Base-by-base conservation (phyloP, 2,329 filamentous ascomycete species). In the Monosporascus cannonballus region DNA sequence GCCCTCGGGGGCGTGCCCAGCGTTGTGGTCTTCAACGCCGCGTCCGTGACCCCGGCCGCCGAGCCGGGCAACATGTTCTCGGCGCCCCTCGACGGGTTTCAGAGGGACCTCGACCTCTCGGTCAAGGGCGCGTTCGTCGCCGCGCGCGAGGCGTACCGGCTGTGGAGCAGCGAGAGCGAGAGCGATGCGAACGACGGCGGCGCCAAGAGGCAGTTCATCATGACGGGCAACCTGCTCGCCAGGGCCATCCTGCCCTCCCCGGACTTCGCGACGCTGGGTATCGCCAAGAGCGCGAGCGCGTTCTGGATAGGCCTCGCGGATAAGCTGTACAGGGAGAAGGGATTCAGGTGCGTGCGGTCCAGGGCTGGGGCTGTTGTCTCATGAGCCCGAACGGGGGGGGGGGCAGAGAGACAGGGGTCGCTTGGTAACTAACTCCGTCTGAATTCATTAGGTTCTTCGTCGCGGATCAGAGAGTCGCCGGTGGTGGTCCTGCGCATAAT, bases 1-100 rank as follows among this genome's bases (percentile, higher is more conserved):
- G 18, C 38, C 11, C 2, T 50, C n/a, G 22, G 41, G 8, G 49
- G 38, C 7, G 25, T 34, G 17, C 49, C 49, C 20, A 45, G 22
- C 38, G 38, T 44, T 22, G 38, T 50, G 11, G 14, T 50, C 37
- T 50, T 50, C 49, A 50, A 50, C 38, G 49, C 49, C 6, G 36
- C 36, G 14, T 24, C n/a, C 14, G 14, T 22, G 5, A n/a, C 49
- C 14, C 36, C 49, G 8, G 7, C 37, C 17, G 30, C 34, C 8
- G 49, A 50, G 30, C n/a, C n/a, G 30, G 49, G 49, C n/a, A 50
- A 50, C n/a, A 27, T 50, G 18, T 50, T 50, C 49, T 34, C 36
- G 15, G 22, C 34, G 20, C 49, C 49, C 22, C 38, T 50, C 34
- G 49, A 50, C 6, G 14, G 20, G 7, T 44, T 50, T 22, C 37